A percentile compares a stretch with the other conserved stretches of the same genome.
Conservation (phyloP, 2,329 filamentous ascomycete species). For the Colletotrichum falcatum region DNA sequence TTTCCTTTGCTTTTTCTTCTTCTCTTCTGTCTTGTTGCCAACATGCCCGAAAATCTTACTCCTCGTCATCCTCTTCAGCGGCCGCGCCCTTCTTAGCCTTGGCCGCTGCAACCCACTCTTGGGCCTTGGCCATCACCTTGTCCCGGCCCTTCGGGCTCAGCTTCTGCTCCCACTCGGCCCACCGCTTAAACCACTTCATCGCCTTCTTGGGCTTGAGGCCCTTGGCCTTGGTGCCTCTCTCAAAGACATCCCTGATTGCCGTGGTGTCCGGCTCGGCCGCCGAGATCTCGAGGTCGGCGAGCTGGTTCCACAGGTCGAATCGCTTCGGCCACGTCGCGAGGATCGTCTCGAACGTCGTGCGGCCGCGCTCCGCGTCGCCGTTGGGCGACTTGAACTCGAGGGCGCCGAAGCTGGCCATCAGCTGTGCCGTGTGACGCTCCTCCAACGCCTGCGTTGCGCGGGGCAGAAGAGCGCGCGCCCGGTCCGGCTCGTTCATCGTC, state of each 20-base stretch:
- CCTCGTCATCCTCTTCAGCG: conserved; percentile 53
- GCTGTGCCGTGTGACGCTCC: conserved; percentile 69
- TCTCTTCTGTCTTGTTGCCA: background rate
- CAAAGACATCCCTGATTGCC: conserved; percentile 81
- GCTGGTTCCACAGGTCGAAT: conserved; percentile 92
- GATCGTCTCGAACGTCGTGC: conserved; percentile 93
- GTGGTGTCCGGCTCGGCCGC: conserved; percentile 66
- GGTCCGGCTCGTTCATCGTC: conserved; percentile 75
- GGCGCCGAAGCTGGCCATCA: conserved; percentile 89
- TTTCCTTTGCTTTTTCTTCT: conserved; percentile 3
- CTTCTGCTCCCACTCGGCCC: conserved; percentile 87
- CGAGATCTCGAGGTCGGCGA: conserved; percentile 85
- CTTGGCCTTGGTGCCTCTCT: conserved; percentile 77
- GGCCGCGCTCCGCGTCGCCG: conserved; percentile 89
- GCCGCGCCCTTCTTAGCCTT: conserved; percentile 59
- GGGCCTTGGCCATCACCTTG: conserved; percentile 77
- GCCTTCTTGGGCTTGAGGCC: conserved; percentile 85
- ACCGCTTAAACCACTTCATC: conserved; percentile 90
- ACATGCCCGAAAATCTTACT: conserved; percentile 40
- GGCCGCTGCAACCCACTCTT: conserved; percentile 73
- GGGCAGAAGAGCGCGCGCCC: conserved; percentile 80
- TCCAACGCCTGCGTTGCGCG: conserved; percentile 89
- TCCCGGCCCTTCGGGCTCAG: conserved; percentile 67
- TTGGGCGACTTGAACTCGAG: conserved; percentile 89
- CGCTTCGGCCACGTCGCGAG: conserved; percentile 88